Base-by-base conservation (phyloP, 1,284 basidiomycete species). In the Fomitopsis betulina region DNA sequence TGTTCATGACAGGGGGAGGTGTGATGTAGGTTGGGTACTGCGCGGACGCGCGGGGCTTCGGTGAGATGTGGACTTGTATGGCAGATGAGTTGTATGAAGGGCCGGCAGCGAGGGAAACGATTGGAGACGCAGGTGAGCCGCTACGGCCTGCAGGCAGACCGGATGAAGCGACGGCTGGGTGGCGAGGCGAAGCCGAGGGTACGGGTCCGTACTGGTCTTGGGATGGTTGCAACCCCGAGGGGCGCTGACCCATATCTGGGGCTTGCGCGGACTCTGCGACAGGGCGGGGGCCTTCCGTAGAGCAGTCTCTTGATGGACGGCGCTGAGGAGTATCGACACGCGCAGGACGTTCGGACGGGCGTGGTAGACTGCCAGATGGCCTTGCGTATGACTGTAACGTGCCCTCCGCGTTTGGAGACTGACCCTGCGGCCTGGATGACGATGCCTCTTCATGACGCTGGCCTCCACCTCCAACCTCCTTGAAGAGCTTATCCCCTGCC, bases 21-120 rank as follows among this genome's bases (percentile, higher is more conserved):
- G 81, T 88, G 65, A 90, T 84, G 62, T 85, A 91, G 0, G 85
- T 91, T 9, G 89, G 88, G 59, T 89, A 88, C 60, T 89, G 88
- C 1, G 87, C 79, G 67, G 81, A 85, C 4, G 80, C 87, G 56
- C 88, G 83, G 54, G 83, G 82, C 55, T 78, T 86, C 0, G 85
- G 77, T 4, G 89, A 84, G 43, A 89, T 77, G 35, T 85, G 82
- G 27, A 81, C 73, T 21, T 73, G 66, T 62, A 75, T 75, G 7
- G 64, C 55, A n/a, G 67, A 61, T 61, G 75, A 65, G 68, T 63
- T 63, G 70, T 86, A 88, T 19, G 80, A 78, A 39, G 84, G 82
- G 12, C 83, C 81, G 6, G 84, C 79, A 32, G 83, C 79, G 51
- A 85, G 70, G 37, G 80, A 79, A 67, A 83, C 78, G 59, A 81